phyloP scores from a whole-genome alignment of 306 rosid genomes.

The Fragaria nilgerrensis region DNA sequence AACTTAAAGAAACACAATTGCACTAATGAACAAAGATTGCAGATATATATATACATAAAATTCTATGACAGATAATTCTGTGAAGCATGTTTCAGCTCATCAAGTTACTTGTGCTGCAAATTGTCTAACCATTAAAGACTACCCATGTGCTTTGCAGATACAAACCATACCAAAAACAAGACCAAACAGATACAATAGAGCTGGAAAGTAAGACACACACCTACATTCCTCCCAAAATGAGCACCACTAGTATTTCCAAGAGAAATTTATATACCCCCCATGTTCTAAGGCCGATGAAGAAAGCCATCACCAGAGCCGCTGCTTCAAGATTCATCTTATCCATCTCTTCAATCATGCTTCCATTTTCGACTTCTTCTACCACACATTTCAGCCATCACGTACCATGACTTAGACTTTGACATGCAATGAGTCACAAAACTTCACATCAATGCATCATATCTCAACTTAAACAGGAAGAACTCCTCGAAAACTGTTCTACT shows the following conservation, averaged over 20 bases:
- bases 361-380: conserved; percentile 1
- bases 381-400: neutral
- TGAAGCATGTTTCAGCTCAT: conserved; percentile 18
- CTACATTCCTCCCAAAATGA: conserved; percentile 26
- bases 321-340: conserved; percentile 13
- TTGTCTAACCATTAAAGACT: conserved; percentile 34
- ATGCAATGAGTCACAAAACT: neutral
- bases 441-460: conserved; percentile 6
- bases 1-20: neutral
- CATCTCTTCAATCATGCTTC: conserved; percentile 9
- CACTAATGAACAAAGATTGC: neutral
- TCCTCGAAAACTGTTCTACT: neutral
- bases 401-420: neutral
- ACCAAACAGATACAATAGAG: neutral
- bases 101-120: conserved; percentile 16
- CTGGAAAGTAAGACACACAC: conserved; percentile 8
- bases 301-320: conserved; percentile 4
- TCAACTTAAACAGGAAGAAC: neutral
- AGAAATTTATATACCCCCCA: conserved; percentile 14
- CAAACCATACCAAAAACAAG: conserved; percentile 19
- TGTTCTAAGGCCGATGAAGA: conserved; percentile 27
- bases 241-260: conserved; percentile 14
- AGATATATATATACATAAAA: neutral
- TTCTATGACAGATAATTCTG: conserved; percentile 16
- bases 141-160: conserved; percentile 33